Evolutionary conservation across 768 basidiomycete genomes (phyloP).

Genomic region (Collybia mongolica): DNA sequence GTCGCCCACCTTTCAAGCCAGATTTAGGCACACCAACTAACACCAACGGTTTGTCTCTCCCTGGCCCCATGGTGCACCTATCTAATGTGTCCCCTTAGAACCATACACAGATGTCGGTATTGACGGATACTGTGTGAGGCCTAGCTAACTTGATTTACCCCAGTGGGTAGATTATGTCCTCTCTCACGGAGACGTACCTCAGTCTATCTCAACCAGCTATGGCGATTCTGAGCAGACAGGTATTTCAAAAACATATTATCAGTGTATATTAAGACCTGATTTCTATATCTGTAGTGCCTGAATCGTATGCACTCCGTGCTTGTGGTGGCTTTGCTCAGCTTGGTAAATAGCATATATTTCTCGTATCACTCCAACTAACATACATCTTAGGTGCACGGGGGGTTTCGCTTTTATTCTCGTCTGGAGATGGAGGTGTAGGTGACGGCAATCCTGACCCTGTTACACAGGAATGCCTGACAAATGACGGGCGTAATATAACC

Average conservation of each 20-base stretch:
- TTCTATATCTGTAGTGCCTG: constrained; percentile 38
- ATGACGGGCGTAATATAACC: constrained; percentile 43
- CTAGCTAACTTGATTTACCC: too few relatives aligned
- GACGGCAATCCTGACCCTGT: constrained; percentile 43
- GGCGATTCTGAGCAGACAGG: constrained; percentile 70
- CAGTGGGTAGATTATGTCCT: constrained; percentile 60
- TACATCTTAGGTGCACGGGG: constrained; percentile 43
- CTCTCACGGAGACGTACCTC: constrained; percentile 40
- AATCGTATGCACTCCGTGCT: constrained; percentile 41
- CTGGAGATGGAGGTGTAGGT: constrained; percentile 60
- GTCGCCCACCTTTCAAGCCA: constrained; percentile 33
- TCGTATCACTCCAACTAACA: neutral
- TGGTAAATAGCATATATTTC: constrained; percentile 24
- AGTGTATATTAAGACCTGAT: neutral
- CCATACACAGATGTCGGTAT: constrained; percentile 22
- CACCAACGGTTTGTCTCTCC: neutral
- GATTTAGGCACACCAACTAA: neutral
- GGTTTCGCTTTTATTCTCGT: constrained; percentile 49
- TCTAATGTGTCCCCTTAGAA: constrained; percentile 9
- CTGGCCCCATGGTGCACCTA: neutral
- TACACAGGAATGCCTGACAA: constrained; percentile 44
- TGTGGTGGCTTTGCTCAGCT: constrained; percentile 52
- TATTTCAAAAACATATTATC: constrained; percentile 15
- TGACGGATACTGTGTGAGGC: too few relatives aligned
- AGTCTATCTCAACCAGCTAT: constrained; percentile 67